phyloP scores from a whole-genome alignment of 768 basidiomycete species.

The Dentipellis fragilis region DNA sequence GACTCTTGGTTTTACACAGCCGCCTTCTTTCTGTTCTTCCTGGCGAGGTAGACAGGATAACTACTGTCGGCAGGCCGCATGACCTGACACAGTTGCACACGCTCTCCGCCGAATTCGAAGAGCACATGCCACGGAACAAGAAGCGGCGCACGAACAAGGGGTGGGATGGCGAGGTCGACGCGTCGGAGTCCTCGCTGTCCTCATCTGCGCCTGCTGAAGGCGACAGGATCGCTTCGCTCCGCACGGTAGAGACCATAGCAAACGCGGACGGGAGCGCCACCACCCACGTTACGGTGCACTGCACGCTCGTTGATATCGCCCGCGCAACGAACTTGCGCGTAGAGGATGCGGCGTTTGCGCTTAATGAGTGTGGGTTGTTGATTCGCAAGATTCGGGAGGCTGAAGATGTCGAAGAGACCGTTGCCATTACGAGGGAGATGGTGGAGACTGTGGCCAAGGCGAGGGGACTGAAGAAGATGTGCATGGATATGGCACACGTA shows the following conservation, averaged over 20 bases:
- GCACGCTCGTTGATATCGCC: constrained; percentile 72
- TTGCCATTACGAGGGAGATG: constrained; percentile 55
- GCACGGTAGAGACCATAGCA: constrained; percentile 45
- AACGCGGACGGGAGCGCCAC: constrained; percentile 61
- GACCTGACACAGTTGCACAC: constrained; percentile 13
- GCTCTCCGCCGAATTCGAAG: constrained; percentile 2
- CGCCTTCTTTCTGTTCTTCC: constrained; percentile 55
- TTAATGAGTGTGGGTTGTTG: constrained; percentile 81
- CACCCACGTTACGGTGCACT: constrained; percentile 56
- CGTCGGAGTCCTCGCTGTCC: constrained; percentile 22
- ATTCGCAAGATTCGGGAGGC: constrained; percentile 29
- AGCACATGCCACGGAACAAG: background rate
- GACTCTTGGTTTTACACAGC: constrained; percentile 16
- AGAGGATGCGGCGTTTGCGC: constrained; percentile 82
- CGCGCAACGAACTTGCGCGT: constrained; percentile 69
- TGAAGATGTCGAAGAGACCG: constrained; percentile 35
- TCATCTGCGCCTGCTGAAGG: constrained; percentile 1
- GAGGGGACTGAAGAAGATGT: constrained; percentile 62
- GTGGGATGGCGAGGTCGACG: constrained; percentile 57
- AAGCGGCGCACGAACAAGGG: constrained; percentile 37
- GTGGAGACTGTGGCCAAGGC: constrained; percentile 57
- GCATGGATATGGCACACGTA: constrained; percentile 51
- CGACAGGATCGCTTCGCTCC: constrained; percentile 37
- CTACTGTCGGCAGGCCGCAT: constrained; percentile 30
- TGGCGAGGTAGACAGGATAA: constrained; percentile 37